Base-by-base conservation (phyloP, 352 stramenopile genomes). In the Aphanomyces invadans region DNA sequence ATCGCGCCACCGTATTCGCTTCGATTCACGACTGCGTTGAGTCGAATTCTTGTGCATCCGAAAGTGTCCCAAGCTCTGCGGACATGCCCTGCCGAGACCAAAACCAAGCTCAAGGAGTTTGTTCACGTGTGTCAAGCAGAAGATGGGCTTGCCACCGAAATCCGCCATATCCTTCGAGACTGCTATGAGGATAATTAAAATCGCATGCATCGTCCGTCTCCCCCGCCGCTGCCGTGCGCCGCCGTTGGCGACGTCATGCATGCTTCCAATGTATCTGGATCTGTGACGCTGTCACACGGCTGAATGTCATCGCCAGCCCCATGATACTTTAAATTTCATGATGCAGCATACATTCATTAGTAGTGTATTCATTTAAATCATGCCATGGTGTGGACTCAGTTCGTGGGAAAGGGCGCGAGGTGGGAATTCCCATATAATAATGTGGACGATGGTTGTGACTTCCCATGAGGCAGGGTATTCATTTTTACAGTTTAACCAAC, bases 41-140 rank as follows among this genome's bases (percentile, higher is more conserved):
- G 79, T 3, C 83, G 79, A 65, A 89, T 95, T 42, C 53, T 95
- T 62, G 87, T 80, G 19, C 86, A 95, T 56, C 83, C 86, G 2
- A 95, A 95, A 61, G 83, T 95, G 36, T 79, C 90, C 48, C 91
- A 82, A 31, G 86, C 86, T 1, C 78, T 92, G 53, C 91, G 87
- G 54, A 86, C 82, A 31, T 92, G 86, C 62, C 84, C 86, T 26
- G 60, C 71, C 0, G 86, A 95, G 57, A 90, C 73, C 68, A 91
- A 89, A 64, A 52, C 73, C n/a, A 90, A 92, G 71, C 66, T 95
- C 51, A 73, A 70, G 31, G 75, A 67, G 23, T 95, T 92, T 46
- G 73, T 82, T 51, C 60, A 38, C 29, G 91, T 87, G 54, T 91
- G 82, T 71, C 83, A 80, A 52, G 25, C 45, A 23, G 42, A 57